phyloP scores from a whole-genome alignment of 352 stramenopile genomes.

The Phytophthora melonis region DNA sequence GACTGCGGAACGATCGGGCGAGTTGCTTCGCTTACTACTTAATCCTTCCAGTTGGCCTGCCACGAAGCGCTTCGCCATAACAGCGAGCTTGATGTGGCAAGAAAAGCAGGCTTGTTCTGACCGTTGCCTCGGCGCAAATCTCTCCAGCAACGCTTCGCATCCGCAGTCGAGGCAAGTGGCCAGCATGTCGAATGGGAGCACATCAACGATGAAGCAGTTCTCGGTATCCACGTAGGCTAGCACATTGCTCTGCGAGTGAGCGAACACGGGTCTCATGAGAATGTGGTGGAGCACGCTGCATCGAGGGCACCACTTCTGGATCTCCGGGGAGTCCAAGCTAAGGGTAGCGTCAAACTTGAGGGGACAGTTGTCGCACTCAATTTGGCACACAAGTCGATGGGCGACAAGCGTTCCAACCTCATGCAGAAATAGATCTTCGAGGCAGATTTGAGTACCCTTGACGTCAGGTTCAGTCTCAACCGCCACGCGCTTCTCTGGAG shows the following conservation, averaged over 20 bases:
- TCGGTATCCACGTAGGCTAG: slow-evolving; percentile 77
- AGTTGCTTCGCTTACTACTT: slow-evolving; percentile 28
- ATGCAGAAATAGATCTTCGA: slow-evolving; percentile 82
- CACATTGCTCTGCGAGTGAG: slow-evolving; percentile 70
- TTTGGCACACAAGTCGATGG: slow-evolving; percentile 68
- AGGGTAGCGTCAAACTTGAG: slow-evolving; percentile 75
- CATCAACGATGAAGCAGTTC: slow-evolving; percentile 76
- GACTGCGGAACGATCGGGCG: slow-evolving; percentile 5
- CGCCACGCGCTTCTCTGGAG: slow-evolving; percentile 46
- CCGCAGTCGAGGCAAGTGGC: slow-evolving; percentile 76
- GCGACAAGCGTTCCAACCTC: slow-evolving; percentile 79
- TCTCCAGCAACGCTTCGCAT: slow-evolving; percentile 69
- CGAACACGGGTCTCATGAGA: slow-evolving; percentile 71
- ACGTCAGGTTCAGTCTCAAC: slow-evolving; percentile 67
- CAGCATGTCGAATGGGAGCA: slow-evolving; percentile 78
- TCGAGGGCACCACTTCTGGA: slow-evolving; percentile 85
- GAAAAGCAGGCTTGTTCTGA: slow-evolving; percentile 74
- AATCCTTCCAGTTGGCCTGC: slow-evolving; percentile 33
- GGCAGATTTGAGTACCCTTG: slow-evolving; percentile 59
- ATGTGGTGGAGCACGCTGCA: slow-evolving; percentile 82
- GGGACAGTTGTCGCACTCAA: slow-evolving; percentile 79
- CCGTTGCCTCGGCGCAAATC: slow-evolving; percentile 58
- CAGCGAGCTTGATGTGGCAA: slow-evolving; percentile 82
- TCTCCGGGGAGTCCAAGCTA: slow-evolving; percentile 44
- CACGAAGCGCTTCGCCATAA: slow-evolving; percentile 71